Base-by-base conservation (phyloP, 148 eudicot species). In the Beta vulgaris region DNA sequence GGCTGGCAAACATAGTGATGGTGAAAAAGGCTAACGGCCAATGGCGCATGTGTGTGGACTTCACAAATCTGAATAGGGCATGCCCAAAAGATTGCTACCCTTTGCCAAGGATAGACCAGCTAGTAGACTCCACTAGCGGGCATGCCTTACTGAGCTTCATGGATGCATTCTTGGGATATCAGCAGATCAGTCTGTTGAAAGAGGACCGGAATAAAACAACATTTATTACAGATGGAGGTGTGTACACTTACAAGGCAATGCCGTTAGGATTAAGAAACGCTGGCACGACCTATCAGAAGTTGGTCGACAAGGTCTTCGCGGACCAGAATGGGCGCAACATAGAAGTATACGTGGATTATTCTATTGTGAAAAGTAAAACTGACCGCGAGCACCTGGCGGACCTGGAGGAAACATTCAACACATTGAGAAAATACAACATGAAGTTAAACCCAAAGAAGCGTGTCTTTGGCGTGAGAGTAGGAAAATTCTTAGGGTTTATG, bases 391-490 rank as follows among this genome's bases (percentile, higher is more conserved):
- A 55, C 21, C 4, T 72, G 0, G 46, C 28, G 2, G 46, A 34
- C 10, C 29, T 53, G 0, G 12, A 6, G 1, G 58, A 51, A 35
- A 53, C 61, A 0, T 72, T 72, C 32, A 0, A 2, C 0, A 55
- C 65, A 6, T 26, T 25, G 0, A 13, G n/a, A n/a, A n/a, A n/a
- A n/a, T n/a, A n/a, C n/a, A n/a, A n/a, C n/a, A n/a, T n/a, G n/a
- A n/a, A n/a, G 14, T 72, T 0, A 72, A 72, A 3, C 75, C 65
- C 5, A 55, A 72, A 21, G 54, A n/a, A 71, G 14, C 54, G 62
- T n/a, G 15, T 14, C 0, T 54, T 71, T 42, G 63, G 63, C 0
- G 74, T 71, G 6, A 4, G 15, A 7, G 3, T 32, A 1, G 18
- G 65, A 1, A 55, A 37, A 6, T 55, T 55, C 64, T 3, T 39